phyloP scores from a whole-genome alignment of 495 filamentous ascomycete species.

The Neurospora discreta region DNA sequence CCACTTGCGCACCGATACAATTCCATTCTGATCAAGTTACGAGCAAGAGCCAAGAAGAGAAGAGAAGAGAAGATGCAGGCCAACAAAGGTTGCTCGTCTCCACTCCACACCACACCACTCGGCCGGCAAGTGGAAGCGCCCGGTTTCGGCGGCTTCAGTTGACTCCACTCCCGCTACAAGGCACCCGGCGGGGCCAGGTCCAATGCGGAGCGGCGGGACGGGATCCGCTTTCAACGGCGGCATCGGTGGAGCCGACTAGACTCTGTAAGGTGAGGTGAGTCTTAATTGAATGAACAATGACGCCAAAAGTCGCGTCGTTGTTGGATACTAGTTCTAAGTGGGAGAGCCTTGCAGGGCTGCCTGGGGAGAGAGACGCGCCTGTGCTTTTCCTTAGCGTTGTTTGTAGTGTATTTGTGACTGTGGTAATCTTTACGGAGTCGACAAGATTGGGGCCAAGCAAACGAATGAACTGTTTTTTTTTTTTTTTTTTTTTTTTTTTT shows the following conservation, averaged over 20 bases:
- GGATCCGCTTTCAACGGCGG: neutral
- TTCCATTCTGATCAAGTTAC: too few species aligned
- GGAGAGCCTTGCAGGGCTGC: neutral
- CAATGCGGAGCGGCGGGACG: neutral
- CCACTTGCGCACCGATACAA: too few species aligned
- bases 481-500: too few species aligned
- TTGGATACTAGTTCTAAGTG: too few species aligned
- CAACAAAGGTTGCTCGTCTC: neutral
- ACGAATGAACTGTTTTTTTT: too few species aligned
- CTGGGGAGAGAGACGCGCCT: constrained; percentile 4
- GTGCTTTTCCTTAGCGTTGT: constrained; percentile 3
- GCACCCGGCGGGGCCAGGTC: neutral
- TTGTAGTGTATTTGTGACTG: too few species aligned
- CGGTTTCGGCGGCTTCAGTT: neutral
- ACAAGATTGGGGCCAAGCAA: too few species aligned
- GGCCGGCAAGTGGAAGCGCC: neutral
- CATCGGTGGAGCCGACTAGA: constrained; percentile 2
- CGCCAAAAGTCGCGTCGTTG: constrained; percentile 16
- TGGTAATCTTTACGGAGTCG: too few species aligned
- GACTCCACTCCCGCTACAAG: neutral
- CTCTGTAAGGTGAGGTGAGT: too few species aligned
- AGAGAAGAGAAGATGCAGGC: neutral
- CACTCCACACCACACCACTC: neutral
- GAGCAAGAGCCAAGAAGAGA: too few species aligned
- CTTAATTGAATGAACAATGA: constrained; percentile 8